Evolutionary conservation across 179 eudicot species (phyloP).

Genomic region (Beta corolliflora): DNA sequence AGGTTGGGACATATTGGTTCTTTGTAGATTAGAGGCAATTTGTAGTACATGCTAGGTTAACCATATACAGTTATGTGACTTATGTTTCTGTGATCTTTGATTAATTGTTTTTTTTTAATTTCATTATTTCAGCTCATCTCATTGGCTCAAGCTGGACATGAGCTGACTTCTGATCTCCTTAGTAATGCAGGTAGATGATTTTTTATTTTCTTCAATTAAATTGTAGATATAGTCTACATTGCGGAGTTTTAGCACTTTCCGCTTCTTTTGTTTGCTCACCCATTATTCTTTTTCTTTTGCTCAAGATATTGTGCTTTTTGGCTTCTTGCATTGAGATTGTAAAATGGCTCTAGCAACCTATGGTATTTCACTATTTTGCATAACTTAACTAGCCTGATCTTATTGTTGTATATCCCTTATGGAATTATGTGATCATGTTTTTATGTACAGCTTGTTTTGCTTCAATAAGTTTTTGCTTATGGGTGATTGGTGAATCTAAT

Average conservation of each 20-base stretch:
- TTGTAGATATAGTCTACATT: neutral
- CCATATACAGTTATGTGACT: neutral
- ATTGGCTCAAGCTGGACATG: slow-evolving; percentile 81
- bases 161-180: slow-evolving; percentile 57
- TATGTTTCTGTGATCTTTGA: neutral
- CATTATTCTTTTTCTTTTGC: neutral
- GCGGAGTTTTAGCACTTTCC: neutral
- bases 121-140: slow-evolving; percentile 55
- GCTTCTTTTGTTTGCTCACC: neutral
- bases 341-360: neutral
- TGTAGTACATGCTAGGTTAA: neutral
- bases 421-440: neutral
- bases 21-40: neutral
- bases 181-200: slow-evolving; percentile 46
- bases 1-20: slow-evolving; percentile 45
- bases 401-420: neutral
- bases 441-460: neutral
- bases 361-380: neutral
- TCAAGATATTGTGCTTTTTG: neutral
- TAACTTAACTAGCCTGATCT: neutral
- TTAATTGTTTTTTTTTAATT: neutral
- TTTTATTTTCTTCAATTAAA: neutral
- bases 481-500: neutral
- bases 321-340: neutral
- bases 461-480: neutral